Conservation (phyloP, 1,284 basidiomycete genomes). For the Fistulinella staudtii region DNA sequence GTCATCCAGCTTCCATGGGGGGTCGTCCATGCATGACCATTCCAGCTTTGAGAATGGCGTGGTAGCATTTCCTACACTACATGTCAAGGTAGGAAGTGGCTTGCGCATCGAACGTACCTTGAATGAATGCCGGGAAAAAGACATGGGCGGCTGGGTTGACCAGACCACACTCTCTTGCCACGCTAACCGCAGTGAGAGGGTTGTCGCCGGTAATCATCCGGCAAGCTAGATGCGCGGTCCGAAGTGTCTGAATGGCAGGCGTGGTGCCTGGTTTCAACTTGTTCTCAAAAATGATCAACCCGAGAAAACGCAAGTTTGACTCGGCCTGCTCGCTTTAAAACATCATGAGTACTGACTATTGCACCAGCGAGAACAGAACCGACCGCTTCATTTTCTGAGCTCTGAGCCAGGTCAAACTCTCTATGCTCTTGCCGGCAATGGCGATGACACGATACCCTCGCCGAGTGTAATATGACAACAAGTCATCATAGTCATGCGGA, state of each 20-base stretch:
- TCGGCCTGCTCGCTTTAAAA: conserved; percentile 87
- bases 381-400: conserved; percentile 95
- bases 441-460: conserved; percentile 98
- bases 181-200: conserved; percentile 93
- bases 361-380: conserved; percentile 19
- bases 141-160: conserved; percentile 88
- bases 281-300: conserved; percentile 98
- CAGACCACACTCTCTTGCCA: conserved; percentile 92
- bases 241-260: conserved; percentile 87
- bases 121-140: conserved; percentile 82
- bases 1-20: conserved; percentile 79
- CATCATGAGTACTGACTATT: conserved; percentile 1
- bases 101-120: conserved; percentile 46
- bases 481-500: conserved; percentile 94
- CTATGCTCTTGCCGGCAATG: conserved; percentile 94
- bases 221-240: conserved; percentile 88
- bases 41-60: conserved; percentile 70
- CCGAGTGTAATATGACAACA: conserved; percentile 95
- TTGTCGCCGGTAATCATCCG: conserved; percentile 99
- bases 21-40: conserved; percentile 94
- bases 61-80: conserved; percentile 52
- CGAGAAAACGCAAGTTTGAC: conserved; percentile 86
- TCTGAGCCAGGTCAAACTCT: conserved; percentile 94
- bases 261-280: conserved; percentile 93
- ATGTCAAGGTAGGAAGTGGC: background rate